phyloP scores from a whole-genome alignment of 495 filamentous ascomycete species.

The Penicillium canescens region DNA sequence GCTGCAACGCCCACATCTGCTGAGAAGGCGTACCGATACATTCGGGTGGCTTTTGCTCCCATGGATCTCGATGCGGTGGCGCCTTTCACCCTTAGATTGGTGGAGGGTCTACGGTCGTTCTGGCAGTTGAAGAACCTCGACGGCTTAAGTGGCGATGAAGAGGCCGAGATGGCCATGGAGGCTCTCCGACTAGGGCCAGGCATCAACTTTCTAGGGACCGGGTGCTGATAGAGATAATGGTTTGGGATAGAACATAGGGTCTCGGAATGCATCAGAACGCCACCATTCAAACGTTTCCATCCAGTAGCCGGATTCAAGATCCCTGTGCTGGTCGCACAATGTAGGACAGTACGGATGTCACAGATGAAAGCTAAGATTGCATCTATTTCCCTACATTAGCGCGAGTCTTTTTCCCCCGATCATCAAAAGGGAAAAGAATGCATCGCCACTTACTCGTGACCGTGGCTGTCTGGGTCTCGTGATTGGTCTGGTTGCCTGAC shows the following conservation, averaged over 20 bases:
- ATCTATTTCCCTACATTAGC: conserved; percentile 3
- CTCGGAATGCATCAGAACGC: background rate
- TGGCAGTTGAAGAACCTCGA: conserved; percentile 68
- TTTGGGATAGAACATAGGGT: background rate
- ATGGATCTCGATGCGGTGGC: conserved; percentile 68
- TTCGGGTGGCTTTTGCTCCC: conserved; percentile 85
- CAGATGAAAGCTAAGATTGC: background rate
- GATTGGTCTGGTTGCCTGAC: conserved; percentile 17
- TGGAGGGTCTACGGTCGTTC: conserved; percentile 67
- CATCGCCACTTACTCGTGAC: conserved; percentile 10
- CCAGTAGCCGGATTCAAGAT: background rate
- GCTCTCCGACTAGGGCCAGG: conserved; percentile 9
- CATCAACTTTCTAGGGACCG: conserved; percentile 27
- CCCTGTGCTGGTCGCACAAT: background rate
- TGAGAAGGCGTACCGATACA: conserved; percentile 61
- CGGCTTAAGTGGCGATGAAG: conserved; percentile 59
- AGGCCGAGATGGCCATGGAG: conserved; percentile 14
- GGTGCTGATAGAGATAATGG: conserved; percentile 16
- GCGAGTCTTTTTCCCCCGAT: background rate
- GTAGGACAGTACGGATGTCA: background rate
- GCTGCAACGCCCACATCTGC: conserved; percentile 53
- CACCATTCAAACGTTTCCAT: conserved; percentile 3
- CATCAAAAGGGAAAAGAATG: background rate
- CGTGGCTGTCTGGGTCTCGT: conserved; percentile 6
- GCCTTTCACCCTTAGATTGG: conserved; percentile 58